phyloP scores from a whole-genome alignment of 129 eudicot genomes.

The carrot (Daucus carota) region DH1_v3.0 NC_030383.2:36858001-36858500 shows the following conservation, averaged over 20 bases:
- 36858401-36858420: not conserved
- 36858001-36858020: not conserved
- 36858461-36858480: too few relatives aligned
- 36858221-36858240: conserved; percentile 63
- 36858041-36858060: not conserved
- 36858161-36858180: conserved; percentile 25
- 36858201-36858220: conserved; percentile 82
- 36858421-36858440: too few relatives aligned
- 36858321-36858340: conserved; percentile 62
- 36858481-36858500: too few relatives aligned
- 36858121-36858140: not conserved
- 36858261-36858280: conserved; percentile 71
- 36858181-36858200: conserved; percentile 85
- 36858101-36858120: too few relatives aligned
- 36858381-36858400: not conserved
- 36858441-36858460: too few relatives aligned
- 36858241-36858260: conserved; percentile 65
- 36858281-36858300: conserved; percentile 77
- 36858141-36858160: not conserved
- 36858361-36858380: conserved; percentile 31
- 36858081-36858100: not conserved
- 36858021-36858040: not conserved
- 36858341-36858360: conserved; percentile 67
- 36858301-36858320: conserved; percentile 59
- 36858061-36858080: not conserved